These are phyloP conservation scores for Alisma plantagoaquatica DNA, from an alignment of 106 monocot species.

Conservation along the genomic window DNA sequence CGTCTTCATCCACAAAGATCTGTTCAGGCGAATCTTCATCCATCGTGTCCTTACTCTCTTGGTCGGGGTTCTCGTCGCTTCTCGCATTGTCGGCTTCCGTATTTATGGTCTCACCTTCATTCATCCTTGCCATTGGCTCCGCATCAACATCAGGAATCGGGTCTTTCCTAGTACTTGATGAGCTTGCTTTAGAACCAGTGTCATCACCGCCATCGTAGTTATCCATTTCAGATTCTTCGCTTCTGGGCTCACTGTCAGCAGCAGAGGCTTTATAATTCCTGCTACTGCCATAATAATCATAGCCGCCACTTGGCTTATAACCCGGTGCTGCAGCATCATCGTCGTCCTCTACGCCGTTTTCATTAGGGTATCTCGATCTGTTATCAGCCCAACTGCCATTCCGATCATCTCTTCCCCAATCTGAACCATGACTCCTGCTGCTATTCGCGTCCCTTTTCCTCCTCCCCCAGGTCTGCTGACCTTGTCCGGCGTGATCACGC, in stretches of 20 bases:
- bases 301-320: conserved; percentile 13
- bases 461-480: conserved; percentile 28
- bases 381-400: conserved; percentile 27
- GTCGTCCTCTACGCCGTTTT: conserved; percentile 14
- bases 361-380: not conserved
- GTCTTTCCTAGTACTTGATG: conserved; percentile 1
- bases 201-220: conserved; percentile 27
- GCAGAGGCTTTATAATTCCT: too few species aligned
- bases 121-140: conserved; percentile 17
- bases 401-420: conserved; percentile 48
- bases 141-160: conserved; percentile 17
- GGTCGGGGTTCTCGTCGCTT: conserved; percentile 11
- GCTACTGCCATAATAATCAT: too few species aligned
- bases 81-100: conserved; percentile 5
- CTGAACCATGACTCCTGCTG: conserved; percentile 26
- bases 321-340: conserved; percentile 27
- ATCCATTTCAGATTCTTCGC: conserved; percentile 15
- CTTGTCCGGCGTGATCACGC: too few species aligned
- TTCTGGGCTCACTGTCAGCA: too few species aligned
- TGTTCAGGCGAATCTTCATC: conserved; percentile 22
- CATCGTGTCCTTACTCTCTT: conserved; percentile 13
- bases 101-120: conserved; percentile 11
- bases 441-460: conserved; percentile 16
- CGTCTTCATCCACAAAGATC: too few species aligned
- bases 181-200: conserved; percentile 33